Evolutionary conservation across 2,329 filamentous ascomycete genomes (phyloP).

Genomic region (Talaromyces piceae): DNA sequence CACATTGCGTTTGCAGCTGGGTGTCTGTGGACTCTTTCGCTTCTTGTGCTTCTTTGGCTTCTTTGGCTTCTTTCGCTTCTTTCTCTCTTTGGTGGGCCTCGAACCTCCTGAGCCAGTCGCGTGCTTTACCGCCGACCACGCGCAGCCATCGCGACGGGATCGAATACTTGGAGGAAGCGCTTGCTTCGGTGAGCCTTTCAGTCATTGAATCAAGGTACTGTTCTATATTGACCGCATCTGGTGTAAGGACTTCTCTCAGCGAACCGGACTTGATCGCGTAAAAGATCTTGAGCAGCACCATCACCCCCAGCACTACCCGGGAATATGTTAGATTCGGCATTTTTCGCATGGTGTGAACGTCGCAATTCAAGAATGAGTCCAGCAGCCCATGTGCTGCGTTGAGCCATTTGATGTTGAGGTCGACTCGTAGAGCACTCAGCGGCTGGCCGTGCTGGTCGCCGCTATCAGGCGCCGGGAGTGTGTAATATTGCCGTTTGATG

Average conservation of each 20-base stretch:
- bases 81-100: slow-evolving; percentile 18
- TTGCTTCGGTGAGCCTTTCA: slow-evolving; percentile 25
- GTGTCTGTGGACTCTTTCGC: no score
- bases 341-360: slow-evolving; percentile 26
- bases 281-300: slow-evolving; percentile 29
- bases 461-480: slow-evolving; percentile 22
- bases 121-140: slow-evolving; percentile 24
- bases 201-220: slow-evolving; percentile 25
- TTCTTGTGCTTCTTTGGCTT: no score
- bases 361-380: slow-evolving; percentile 25
- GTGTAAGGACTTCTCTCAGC: slow-evolving; percentile 24
- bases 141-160: slow-evolving; percentile 28
- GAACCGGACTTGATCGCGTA: slow-evolving; percentile 24
- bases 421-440: slow-evolving; percentile 27
- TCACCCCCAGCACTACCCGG: slow-evolving; percentile 24
- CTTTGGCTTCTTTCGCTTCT: no score
- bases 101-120: slow-evolving; percentile 27
- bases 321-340: slow-evolving; percentile 29
- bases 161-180: slow-evolving; percentile 24
- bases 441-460: slow-evolving; percentile 14
- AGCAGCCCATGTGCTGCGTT: slow-evolving; percentile 28
- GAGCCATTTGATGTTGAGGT: slow-evolving; percentile 33
- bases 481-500: slow-evolving; percentile 26
- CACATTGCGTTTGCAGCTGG: not conserved
- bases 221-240: slow-evolving; percentile 23